Conservation (phyloP, 2,329 filamentous ascomycete genomes). For the Fusarium lyarnte region DNA sequence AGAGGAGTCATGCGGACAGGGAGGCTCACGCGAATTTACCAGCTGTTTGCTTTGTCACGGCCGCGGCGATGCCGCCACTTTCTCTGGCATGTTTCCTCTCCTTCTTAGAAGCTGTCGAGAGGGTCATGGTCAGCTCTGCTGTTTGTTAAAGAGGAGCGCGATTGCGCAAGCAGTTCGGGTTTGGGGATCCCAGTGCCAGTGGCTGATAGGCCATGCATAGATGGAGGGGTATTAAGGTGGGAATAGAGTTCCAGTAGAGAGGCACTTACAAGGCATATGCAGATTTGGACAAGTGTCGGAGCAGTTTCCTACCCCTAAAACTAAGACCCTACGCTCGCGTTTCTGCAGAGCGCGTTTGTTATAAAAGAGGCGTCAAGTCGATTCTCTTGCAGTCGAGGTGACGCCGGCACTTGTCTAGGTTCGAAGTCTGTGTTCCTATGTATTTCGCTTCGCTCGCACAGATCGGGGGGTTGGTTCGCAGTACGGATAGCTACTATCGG, state of each 20-base stretch:
- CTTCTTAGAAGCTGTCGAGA: slow-evolving; percentile 57
- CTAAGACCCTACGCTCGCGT: slow-evolving; percentile 36
- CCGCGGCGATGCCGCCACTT: slow-evolving; percentile 61
- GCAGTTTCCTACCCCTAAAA: slow-evolving; percentile 46
- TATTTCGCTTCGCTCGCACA: slow-evolving; percentile 28
- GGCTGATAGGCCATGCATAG: slow-evolving; percentile 17
- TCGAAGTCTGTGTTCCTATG: slow-evolving; percentile 28
- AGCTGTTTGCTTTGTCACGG: slow-evolving; percentile 62
- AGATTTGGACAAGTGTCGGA: slow-evolving; percentile 44
- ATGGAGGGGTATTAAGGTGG: slow-evolving; percentile 22
- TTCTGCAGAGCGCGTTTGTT: slow-evolving; percentile 42
- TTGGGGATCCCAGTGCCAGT: background rate
- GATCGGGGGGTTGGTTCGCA: slow-evolving; percentile 17
- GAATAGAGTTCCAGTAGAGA: slow-evolving; percentile 11
- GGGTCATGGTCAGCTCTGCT: slow-evolving; percentile 39
- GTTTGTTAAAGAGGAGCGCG: slow-evolving; percentile 15
- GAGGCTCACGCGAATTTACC: slow-evolving; percentile 62
- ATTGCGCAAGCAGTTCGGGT: slow-evolving; percentile 27
- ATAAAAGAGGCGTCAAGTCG: slow-evolving; percentile 26
- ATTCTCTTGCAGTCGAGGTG: slow-evolving; percentile 21
- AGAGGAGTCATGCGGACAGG: slow-evolving; percentile 44
- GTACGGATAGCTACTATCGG: slow-evolving; percentile 1
- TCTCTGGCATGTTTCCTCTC: slow-evolving; percentile 66
- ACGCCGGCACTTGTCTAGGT: slow-evolving; percentile 34
- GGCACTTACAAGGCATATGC: slow-evolving; percentile 51